phyloP scores from a whole-genome alignment of 208 protist genomes.

The Tetramitus jugosus region DNA sequence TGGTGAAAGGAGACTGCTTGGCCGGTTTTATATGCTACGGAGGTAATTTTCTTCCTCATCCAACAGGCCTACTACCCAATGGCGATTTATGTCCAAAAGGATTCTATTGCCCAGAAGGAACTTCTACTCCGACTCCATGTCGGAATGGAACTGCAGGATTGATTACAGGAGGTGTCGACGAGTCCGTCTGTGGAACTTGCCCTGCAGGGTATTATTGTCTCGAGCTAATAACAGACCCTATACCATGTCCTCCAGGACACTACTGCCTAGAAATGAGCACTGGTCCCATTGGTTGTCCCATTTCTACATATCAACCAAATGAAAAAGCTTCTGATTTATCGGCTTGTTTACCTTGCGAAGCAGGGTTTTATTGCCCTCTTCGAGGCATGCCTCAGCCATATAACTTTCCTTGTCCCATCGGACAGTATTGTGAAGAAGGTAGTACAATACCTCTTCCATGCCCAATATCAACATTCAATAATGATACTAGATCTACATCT shows the following conservation, averaged over 20 bases:
- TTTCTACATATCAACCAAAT: slow-evolving; percentile 34
- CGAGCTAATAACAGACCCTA: background rate
- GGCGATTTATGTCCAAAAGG: background rate
- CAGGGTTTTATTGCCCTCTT: slow-evolving; percentile 24
- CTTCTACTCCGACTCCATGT: background rate
- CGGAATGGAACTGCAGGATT: background rate
- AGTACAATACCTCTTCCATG: background rate
- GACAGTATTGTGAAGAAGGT: background rate
- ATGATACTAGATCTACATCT: background rate
- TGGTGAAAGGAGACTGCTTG: background rate
- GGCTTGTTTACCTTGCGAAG: slow-evolving; percentile 24
- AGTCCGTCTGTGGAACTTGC: background rate
- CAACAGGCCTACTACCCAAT: background rate
- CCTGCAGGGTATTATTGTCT: slow-evolving; percentile 30
- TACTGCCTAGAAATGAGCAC: too few relatives aligned
- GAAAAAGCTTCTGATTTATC: background rate
- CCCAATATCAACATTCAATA: background rate
- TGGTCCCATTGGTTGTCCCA: slow-evolving; percentile 32
- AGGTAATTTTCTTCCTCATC: background rate
- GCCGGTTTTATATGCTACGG: background rate
- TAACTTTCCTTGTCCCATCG: slow-evolving; percentile 1
- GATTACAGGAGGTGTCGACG: background rate
- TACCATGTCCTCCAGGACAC: too few relatives aligned
- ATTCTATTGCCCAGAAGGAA: background rate
- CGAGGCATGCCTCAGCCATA: background rate